Base-by-base conservation (phyloP, 148 eudicot genomes). In the Rhododendron williamsianum region DNA sequence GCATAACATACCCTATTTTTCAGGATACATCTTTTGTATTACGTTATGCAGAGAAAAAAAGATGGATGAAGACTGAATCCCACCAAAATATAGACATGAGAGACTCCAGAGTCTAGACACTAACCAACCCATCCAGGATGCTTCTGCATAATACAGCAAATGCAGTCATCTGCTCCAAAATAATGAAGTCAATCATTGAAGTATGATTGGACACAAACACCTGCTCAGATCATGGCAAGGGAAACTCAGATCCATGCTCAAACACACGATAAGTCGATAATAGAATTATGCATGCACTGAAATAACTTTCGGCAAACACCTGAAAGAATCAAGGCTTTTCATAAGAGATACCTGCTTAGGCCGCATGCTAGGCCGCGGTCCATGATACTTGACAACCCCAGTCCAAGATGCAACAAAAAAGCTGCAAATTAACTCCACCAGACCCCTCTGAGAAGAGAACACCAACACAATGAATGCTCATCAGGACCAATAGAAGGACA, bases 91-190 rank as follows among this genome's bases (percentile, higher is more conserved):
- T 71, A 71, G 8, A 71, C 38, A 71, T 6, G 63, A 7, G 13
- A 84, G 13, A 84, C 30, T 9, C 36, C 41, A n/a, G 73, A 25
- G 73, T 41, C 51, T 54, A 87, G 76, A 88, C 52, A 85, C 99
- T 89, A 90, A 97, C 99, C 99, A 87, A 97, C 98, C 99, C 99
- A 97, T 78, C 98, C 98, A 90, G 98, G 99, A 91, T 95, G 99
- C 89, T 97, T 97, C 88, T 97, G 99, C 99, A 97, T 97, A 56
- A 97, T 97, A 94, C 98, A 89, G 98, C 99, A 90, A 97, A 97
- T 88, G 99, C 98, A 90, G 98, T 97, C 98, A 97, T 97, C 89
- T 97, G 99, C 85, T 97, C 99, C 84, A 97, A 92, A 82, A 97
- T 89, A 80, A 97, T 92, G 91, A 97, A 97, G 88, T 97, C 99